Evolutionary conservation across 805 yeast genomes (phyloP).

Genomic region (Maudiozyma barnettii): DNA sequence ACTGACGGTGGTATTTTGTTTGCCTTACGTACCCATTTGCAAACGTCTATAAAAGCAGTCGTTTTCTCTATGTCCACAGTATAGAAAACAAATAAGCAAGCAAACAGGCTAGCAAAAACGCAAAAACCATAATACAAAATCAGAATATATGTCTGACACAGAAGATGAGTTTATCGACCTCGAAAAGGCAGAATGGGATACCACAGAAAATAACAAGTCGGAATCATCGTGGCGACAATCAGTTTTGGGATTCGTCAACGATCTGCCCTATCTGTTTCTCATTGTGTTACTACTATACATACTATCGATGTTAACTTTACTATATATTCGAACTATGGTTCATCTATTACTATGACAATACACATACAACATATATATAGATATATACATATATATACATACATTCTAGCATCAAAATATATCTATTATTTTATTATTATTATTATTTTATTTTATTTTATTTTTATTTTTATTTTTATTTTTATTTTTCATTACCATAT

Average conservation of each 20-base stretch:
- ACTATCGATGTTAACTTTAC: background rate
- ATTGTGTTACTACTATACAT: background rate
- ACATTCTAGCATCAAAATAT: background rate
- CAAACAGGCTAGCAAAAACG: too few relatives aligned
- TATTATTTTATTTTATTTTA: background rate
- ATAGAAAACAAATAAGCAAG: too few relatives aligned
- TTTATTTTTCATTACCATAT: slow-evolving; percentile 66
- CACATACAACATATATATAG: too few relatives aligned
- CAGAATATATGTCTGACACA: too few relatives aligned
- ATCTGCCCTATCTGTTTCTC: background rate
- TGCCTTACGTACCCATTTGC: too few relatives aligned
- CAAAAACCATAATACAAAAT: too few relatives aligned
- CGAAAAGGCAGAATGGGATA: background rate
- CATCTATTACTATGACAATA: background rate
- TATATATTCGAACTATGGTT: background rate
- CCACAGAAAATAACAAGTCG: background rate
- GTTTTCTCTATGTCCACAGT: too few relatives aligned
- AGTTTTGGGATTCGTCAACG: background rate
- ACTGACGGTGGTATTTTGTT: too few relatives aligned
- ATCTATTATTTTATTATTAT: background rate
- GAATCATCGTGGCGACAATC: background rate
- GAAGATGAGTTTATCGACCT: background rate
- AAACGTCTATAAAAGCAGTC: too few relatives aligned
- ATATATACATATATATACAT: background rate
- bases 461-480: background rate